Evolutionary conservation across 176 grass and related monocot species (phyloP), one percentile per base, ranked within the genome.

Genomic region (Phoenix roebelenii): DNA sequence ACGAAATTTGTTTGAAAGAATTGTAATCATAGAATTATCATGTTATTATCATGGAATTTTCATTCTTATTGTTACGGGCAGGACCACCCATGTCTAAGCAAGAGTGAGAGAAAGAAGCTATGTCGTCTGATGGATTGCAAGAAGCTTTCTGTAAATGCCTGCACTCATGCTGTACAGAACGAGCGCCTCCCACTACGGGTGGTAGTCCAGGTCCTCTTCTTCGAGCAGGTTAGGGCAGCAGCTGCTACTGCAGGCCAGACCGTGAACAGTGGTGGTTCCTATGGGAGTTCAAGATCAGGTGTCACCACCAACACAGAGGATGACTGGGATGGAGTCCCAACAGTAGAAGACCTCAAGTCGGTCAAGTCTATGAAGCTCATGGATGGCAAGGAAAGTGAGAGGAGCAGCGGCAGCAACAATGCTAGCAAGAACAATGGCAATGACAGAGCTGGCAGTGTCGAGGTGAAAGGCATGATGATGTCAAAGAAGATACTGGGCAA

Each of bases 271-370:
- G 73, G 71, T 60, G 79, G 81, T 52, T 98, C 93, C 50, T 98
- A 98, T 20, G 87, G 86, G 66, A 98, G 93, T 66, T 98, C 93
- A 52, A 86, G 87, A 49, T 98, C 93, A 26, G 87, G 70, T 5
- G 79, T 82, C 51, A 98, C 93, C 19, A 98, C 93, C 3, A 82
- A 82, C 72, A 89, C 85, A 20, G 93, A 98, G 49, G 93, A 98
- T 0, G 85, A 87, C 61, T 92, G 93, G 76, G 73, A 85, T 2
- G 87, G 79, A 5, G 81, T 76, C 51, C 81, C 68, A 57, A 71
- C 55, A 0, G 78, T 81, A 15, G 77, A 86, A 24, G 79, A 80
- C 54, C 69, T 85, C 14, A 85, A 77, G 23, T 39, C 70, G 14
- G 51, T 68, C n/a, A 86, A 82, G 53, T 53, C 72, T 2, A 78